Conservation (phyloP, 331 rosid species). For the Quercus tomentella region DNA sequence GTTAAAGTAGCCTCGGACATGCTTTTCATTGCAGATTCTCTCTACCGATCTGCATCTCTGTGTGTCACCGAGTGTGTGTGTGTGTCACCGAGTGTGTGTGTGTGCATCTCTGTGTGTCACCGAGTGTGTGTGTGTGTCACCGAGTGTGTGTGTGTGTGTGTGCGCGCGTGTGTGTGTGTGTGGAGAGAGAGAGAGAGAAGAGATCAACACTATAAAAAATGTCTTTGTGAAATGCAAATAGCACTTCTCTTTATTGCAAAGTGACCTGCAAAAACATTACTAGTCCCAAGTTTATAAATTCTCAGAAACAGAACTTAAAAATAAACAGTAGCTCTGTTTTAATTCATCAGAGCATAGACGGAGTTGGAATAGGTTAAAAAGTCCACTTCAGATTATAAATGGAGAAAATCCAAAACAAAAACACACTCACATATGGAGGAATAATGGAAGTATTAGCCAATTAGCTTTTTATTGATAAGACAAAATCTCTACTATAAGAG, state of each 20-base stretch:
- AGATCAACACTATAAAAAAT: background rate
- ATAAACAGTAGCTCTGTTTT: background rate
- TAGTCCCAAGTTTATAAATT: background rate
- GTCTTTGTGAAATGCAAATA: background rate
- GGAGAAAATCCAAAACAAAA: background rate
- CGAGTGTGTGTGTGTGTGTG: too few species aligned
- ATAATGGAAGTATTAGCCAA: background rate
- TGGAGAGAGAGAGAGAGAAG: too few species aligned
- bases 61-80: too few species aligned
- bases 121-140: too few species aligned
- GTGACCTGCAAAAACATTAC: background rate
- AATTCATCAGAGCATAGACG: background rate
- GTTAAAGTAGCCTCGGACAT: too few species aligned
- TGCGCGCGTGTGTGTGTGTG: too few species aligned
- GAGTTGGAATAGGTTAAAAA: background rate
- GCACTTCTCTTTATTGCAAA: background rate
- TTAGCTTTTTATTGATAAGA: constrained; percentile 36
- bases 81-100: too few species aligned
- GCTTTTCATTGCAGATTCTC: too few species aligned
- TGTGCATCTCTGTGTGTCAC: too few species aligned
- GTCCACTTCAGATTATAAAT: background rate
- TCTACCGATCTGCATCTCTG: too few species aligned
- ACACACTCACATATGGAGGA: background rate
- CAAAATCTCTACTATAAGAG: constrained; percentile 31
- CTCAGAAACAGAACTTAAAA: background rate